These are phyloP conservation scores for Alliaria petiolata DNA, from an alignment of 345 rosid genomes.

Conservation along the genomic window DNA sequence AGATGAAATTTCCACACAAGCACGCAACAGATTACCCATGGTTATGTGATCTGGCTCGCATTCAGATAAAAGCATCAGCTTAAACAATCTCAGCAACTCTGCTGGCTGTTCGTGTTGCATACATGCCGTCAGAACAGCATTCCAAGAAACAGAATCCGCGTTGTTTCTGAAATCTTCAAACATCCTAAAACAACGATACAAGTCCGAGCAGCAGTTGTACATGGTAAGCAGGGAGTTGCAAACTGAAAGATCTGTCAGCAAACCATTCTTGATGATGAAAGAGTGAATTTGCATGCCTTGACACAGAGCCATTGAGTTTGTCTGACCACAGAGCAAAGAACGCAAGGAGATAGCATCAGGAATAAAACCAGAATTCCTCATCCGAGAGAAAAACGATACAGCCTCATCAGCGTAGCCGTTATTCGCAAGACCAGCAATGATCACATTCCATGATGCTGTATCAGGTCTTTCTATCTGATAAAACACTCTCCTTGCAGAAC, in stretches of 20 bases:
- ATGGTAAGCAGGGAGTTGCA: constrained; percentile 55
- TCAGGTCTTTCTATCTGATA: constrained; percentile 48
- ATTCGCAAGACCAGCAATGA: constrained; percentile 54
- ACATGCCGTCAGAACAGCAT: constrained; percentile 63
- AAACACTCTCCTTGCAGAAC: constrained; percentile 42
- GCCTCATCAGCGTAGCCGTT: constrained; percentile 36
- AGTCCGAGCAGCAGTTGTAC: constrained; percentile 49
- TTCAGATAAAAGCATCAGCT: constrained; percentile 44
- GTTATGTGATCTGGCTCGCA: constrained; percentile 54
- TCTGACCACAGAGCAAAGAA: constrained; percentile 47
- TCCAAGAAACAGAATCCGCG: constrained; percentile 67
- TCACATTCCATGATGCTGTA: constrained; percentile 56
- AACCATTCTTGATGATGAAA: constrained; percentile 45
- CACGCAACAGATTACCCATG: constrained; percentile 44
- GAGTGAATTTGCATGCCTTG: constrained; percentile 57
- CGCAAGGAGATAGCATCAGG: constrained; percentile 49
- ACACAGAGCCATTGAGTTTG: constrained; percentile 24
- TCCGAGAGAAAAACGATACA: constrained; percentile 31
- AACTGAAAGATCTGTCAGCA: constrained; percentile 35
- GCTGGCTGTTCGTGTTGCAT: constrained; percentile 46
- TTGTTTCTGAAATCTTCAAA: constrained; percentile 49
- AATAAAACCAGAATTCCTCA: constrained; percentile 34
- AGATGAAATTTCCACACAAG: constrained; percentile 62
- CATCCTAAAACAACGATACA: constrained; percentile 38
- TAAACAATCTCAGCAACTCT: constrained; percentile 56